Base-by-base conservation (phyloP, 2,329 filamentous ascomycete genomes). In the Reticulascus tulasneorum region DNA sequence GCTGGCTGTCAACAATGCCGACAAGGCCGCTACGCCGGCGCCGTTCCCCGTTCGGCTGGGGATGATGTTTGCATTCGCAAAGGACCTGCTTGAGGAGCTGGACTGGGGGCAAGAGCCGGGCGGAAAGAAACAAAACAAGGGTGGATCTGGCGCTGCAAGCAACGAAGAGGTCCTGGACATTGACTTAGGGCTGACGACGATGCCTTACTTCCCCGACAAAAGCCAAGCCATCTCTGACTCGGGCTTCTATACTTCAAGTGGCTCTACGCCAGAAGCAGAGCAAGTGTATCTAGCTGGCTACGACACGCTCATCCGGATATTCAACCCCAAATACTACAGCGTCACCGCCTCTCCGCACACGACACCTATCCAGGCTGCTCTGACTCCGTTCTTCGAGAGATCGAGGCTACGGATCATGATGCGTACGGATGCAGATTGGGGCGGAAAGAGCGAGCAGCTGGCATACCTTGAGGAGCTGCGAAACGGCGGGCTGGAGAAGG, bases 161-260 rank as follows among this genome's bases (percentile, higher is more conserved):
- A 10, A 22, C 16, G 38, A 12, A 8, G 37, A 25, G 5, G 49
- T 44, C 6, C 28, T 57, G 1, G 57, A 62, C 19, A 60, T 81
- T 5, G 85, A 90, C 47, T 71, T 91, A 23, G 84, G 72, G 2
- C 69, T 93, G 2, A 87, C 84, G 0, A 83, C 74, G 23, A 69
- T 75, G 49, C 82, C 86, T 1, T 89, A 82, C 54, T 93, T 91
- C 50, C 77, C 78, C 39, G 79, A 82, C 51, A 91, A 91, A 61
- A 77, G 78, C 7, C 47, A 52, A 10, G 77, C 76, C 2, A 78
- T 90, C 19, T 62, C 67, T 0, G 51, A 56, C 8, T 56, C 58
- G 1, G 62, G 63, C 0, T 63, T 65, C 23, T 79, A 76, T 46
- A 35, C 52, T n/a, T n/a, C 6, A 23, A 16, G 22, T 21, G 21